A percentile compares a stretch with the other conserved stretches of the same genome.
phyloP scores from a whole-genome alignment of 225 moss, liverwort and hornwort species.

The Pseudisothecium myosuroides region DNA sequence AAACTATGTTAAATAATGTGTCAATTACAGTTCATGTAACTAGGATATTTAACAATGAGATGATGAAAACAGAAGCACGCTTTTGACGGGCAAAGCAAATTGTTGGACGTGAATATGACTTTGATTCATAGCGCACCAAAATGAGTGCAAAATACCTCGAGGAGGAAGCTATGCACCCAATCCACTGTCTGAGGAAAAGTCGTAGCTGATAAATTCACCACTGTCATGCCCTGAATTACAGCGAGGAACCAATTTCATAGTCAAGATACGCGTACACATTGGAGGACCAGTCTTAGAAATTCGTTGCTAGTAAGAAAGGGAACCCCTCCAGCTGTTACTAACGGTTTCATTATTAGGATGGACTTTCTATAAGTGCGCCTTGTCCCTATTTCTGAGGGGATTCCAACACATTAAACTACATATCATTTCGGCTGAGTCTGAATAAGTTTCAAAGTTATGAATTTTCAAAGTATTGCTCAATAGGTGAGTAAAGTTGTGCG shows the following conservation, averaged over 20 bases:
- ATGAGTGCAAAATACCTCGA: conserved; percentile 38
- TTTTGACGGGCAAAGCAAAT: not conserved
- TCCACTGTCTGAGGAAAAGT: conserved; percentile 92
- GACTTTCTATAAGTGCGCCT: not conserved
- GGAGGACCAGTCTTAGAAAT: not conserved
- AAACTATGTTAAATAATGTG: not conserved
- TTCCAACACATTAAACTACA: not conserved
- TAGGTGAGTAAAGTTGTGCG: not conserved
- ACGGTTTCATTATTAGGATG: not conserved
- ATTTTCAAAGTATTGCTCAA: not conserved
- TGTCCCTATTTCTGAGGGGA: not conserved
- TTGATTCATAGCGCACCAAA: not conserved
- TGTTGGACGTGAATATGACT: not conserved
- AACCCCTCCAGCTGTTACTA: not conserved
- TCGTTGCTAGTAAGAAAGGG: not conserved
- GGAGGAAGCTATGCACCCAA: conserved; percentile 87
- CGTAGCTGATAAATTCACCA: conserved; percentile 84
- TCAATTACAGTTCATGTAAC: not conserved
- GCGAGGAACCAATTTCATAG: not conserved
- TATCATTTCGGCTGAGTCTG: not conserved
- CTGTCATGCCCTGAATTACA: conserved; percentile 65
- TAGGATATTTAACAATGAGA: not conserved
- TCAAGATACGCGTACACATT: not conserved
- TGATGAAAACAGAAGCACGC: not conserved
- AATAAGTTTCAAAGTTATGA: not conserved